Evolutionary conservation across 2,329 filamentous ascomycete genomes (phyloP), one percentile per base, ranked within the genome.

Genomic region (Neodidymelliopsis sp.): DNA sequence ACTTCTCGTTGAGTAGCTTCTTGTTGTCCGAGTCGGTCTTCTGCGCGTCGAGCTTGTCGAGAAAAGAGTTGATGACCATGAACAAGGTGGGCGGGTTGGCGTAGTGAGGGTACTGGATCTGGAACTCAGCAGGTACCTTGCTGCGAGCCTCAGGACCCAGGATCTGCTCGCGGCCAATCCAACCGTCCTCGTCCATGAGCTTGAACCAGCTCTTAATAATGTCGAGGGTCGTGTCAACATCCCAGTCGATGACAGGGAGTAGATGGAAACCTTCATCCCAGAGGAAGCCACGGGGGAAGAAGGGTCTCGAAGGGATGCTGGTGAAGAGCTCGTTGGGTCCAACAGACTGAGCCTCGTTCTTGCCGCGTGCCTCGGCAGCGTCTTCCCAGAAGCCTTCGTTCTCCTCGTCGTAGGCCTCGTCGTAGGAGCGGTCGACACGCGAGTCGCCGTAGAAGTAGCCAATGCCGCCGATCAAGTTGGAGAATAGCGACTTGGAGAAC

Each of bases 191-290:
- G 59, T 99, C 94, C 84, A 97, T 96, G 13, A 96, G 83, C 57
- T 87, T 91, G 77, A 95, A 95, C 94, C 94, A 99, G 74, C 90
- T 96, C 75, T 88, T 90, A 54, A 97, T 83, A 57, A 99, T 91
- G 56, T 97, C 91, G 38, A 86, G 79, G 0, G 77, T 81, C 28
- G 97, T 81, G 66, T 97, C 92, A 41, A 91, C 84, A 69, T 99
- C 94, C 89, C 92, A 99, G 59, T 99, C 93, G 15, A 91, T 83
- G 43, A 99, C 87, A 2, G 92, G 92, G 36, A 96, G 79, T 25
- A 99, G 79, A 67, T 99, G 94, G 75, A 97, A 99, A 0, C 94
- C 94, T 72, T 99, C 94, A 64, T 99, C 94, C 94, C 94, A 99
- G 4, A 97, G 80, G 71, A 99, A 99, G 1, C 94, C 94, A 53